Percentiles rank a stretch among this genome's conserved stretches.
These are phyloP conservation scores for Colletotrichum sublineola DNA, from an alignment of 2,329 filamentous ascomycete genomes.

Conservation along the genomic window DNA sequence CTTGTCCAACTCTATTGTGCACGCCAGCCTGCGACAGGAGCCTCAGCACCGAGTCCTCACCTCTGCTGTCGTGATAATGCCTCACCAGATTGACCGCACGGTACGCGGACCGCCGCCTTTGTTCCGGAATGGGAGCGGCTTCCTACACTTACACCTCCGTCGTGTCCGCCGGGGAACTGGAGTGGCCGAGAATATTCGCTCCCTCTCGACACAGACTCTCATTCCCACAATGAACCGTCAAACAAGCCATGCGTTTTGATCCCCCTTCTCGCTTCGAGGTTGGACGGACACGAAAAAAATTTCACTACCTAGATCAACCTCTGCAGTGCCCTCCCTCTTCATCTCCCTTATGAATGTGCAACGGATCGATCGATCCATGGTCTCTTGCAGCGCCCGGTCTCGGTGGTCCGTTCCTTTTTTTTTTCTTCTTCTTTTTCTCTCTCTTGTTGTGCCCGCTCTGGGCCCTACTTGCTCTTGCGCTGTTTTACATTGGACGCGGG, in stretches of 20 bases:
- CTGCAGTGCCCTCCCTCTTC: background rate
- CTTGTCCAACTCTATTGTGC: conserved; percentile 8
- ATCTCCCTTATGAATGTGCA: conserved; percentile 18
- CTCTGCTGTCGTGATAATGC: conserved; percentile 18
- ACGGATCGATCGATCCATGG: conserved; percentile 32
- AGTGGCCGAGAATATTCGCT: conserved; percentile 20
- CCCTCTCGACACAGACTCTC: background rate
- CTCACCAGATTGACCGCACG: conserved; percentile 4
- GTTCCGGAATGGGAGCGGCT: background rate
- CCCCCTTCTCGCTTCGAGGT: conserved; percentile 11
- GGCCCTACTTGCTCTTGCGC: conserved; percentile 13
- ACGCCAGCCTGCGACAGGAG: conserved; percentile 13
- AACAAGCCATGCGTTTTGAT: conserved; percentile 35
- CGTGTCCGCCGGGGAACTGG: background rate
- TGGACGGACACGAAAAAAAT: conserved; percentile 5
- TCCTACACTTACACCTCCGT: too few relatives aligned
- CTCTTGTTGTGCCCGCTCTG: conserved; percentile 22
- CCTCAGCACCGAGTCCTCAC: conserved; percentile 18
- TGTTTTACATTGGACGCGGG: conserved; percentile 22
- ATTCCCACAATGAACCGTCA: conserved; percentile 24
- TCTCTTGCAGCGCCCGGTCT: conserved; percentile 26
- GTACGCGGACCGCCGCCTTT: background rate
- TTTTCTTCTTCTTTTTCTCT: too few relatives aligned
- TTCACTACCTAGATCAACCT: conserved; percentile 19
- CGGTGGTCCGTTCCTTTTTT: conserved; percentile 26